Evolutionary conservation across 192 early-diverging fungal species (phyloP), one percentile per base, ranked within the genome.

Genomic region (Rhizoclosmatium sp.): DNA sequence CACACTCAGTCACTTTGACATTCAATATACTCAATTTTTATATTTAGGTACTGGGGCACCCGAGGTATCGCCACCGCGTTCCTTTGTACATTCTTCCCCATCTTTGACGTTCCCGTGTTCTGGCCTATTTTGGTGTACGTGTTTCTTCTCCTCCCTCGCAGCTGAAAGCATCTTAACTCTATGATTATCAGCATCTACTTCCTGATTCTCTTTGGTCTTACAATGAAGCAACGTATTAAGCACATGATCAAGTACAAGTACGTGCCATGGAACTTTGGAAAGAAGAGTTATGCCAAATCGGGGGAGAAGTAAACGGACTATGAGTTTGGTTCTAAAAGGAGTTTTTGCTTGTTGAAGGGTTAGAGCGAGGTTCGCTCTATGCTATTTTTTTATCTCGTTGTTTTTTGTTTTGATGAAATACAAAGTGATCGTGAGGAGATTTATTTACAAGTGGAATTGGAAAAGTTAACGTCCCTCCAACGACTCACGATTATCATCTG

Each of bases 41-140:
- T 41, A n/a, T 69, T 1, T 72, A 95, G 94, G 94, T 88, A 93
- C 83, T 90, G 91, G 68, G 89, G 93, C 49, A 97, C 94, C 12
- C 85, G 92, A 78, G 94, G 95, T 0, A 91, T 95, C 54, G 48
- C 91, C 59, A 91, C 96, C 71, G 92, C 97, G 14, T 84, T 97
- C 58, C 83, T 94, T 47, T 97, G 96, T 87, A 94, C 95, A 59
- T 89, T 97, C 78, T 79, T 96, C 83, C 70, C 89, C n/a, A 80
- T 94, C 61, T 92, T 98, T 80, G 96, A 99, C 79, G 90, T 99
- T 58, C 98, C 98, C 14, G 98, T 99, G 3, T 99, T 95, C 85
- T 99, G 98, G 98, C 98, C 98, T 2, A 99, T 98, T 79, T 89
- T 99, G 44, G 84, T 98, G 84, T 87, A 78, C 59, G 82, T 66